Percentiles rank a stretch among this genome's conserved stretches.
Conservation (phyloP, 495 filamentous ascomycete genomes). For the Aspergillus funiculosus region DNA sequence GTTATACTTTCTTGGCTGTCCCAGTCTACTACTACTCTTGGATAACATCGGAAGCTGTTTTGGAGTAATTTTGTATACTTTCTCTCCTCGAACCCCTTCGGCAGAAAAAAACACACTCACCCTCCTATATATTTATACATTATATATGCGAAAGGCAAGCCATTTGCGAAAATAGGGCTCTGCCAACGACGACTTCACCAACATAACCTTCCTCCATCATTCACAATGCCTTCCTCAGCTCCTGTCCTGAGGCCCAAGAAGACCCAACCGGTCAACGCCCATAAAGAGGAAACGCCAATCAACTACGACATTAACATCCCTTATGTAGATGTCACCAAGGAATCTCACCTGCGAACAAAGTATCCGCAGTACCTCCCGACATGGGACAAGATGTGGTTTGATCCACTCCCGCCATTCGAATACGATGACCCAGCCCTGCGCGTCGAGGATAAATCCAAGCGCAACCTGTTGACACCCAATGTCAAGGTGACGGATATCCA, state of each 20-base stretch:
- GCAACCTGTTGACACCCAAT: conserved; percentile 46
- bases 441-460: conserved; percentile 51
- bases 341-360: conserved; percentile 37
- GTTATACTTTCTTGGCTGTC: background rate
- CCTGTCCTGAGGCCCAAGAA: conserved; percentile 30
- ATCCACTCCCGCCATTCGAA: conserved; percentile 52
- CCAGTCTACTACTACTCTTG: conserved; percentile 10
- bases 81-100: background rate
- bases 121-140: too few relatives aligned
- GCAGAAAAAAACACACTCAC: background rate
- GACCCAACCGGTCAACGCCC: conserved; percentile 25
- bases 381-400: conserved; percentile 58
- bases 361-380: conserved; percentile 59
- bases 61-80: background rate
- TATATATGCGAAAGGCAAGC: too few relatives aligned
- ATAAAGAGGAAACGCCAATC: conserved; percentile 39
- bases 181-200: background rate
- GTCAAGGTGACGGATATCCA: conserved; percentile 57
- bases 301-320: conserved; percentile 56
- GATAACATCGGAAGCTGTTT: conserved; percentile 3
- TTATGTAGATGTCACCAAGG: conserved; percentile 41
- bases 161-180: background rate
- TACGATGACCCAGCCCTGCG: conserved; percentile 54
- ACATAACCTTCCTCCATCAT: background rate
- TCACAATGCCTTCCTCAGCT: conserved; percentile 37